These are phyloP conservation scores for Casuarina equisetifolia DNA, from an alignment of 306 rosid species.

Conservation along the genomic window DNA sequence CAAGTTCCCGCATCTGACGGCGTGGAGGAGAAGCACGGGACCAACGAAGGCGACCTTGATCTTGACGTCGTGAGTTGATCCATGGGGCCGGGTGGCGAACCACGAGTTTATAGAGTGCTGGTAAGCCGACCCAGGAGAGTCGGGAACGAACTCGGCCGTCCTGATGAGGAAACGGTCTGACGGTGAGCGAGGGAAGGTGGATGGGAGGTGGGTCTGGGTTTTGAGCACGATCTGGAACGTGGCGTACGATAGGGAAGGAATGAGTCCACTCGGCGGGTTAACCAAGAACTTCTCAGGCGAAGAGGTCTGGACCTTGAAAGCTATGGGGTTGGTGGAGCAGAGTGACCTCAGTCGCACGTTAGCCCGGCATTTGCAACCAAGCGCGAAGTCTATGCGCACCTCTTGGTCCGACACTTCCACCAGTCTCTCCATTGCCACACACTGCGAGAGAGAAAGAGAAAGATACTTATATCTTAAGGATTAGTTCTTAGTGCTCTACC, in stretches of 20 bases:
- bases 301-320: constrained; percentile 83
- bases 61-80: constrained; percentile 35
- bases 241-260: constrained; percentile 53
- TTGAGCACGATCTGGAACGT: constrained; percentile 77
- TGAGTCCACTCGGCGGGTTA: constrained; percentile 68
- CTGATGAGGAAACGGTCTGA: constrained; percentile 68
- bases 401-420: constrained; percentile 67
- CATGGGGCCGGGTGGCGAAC: constrained; percentile 25
- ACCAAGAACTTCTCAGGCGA: constrained; percentile 72
- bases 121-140: not conserved
- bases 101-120: constrained; percentile 25
- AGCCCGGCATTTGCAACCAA: constrained; percentile 69
- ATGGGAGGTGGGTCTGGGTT: constrained; percentile 63
- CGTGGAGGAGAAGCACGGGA: constrained; percentile 48
- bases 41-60: constrained; percentile 73
- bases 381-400: constrained; percentile 52
- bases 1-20: constrained; percentile 43
- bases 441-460: not conserved
- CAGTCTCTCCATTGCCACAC: constrained; percentile 30
- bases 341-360: constrained; percentile 54
- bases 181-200: constrained; percentile 65
- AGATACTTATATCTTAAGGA: too few relatives aligned
- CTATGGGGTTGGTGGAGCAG: constrained; percentile 36
- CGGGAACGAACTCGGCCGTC: constrained; percentile 24
- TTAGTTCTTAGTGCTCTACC: too few relatives aligned